phyloP scores from a whole-genome alignment of 2,329 filamentous ascomycete genomes.

The Cordyceps fumosorosea region DNA sequence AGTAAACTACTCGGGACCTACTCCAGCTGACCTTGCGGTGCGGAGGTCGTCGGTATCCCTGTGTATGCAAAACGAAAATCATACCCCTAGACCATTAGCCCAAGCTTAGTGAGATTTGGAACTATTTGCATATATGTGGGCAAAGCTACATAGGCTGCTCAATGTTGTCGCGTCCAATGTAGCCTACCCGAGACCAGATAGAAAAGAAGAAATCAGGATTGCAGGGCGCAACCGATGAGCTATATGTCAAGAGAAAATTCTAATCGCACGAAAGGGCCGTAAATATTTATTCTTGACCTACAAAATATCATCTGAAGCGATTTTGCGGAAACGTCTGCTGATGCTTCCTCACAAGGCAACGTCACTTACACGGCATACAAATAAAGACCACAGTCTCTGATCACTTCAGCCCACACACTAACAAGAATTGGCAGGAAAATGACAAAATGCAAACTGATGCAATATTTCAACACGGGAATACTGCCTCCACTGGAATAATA shows the following conservation, averaged over 20 bases:
- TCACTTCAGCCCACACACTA: not conserved
- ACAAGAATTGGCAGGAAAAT: not conserved
- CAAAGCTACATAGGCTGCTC: not conserved
- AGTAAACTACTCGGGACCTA: constrained; percentile 10
- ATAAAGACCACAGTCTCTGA: too few species aligned
- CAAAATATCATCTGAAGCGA: too few species aligned
- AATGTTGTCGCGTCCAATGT: not conserved
- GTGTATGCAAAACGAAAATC: constrained; percentile 14
- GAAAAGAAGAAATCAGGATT: not conserved
- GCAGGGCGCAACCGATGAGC: not conserved
- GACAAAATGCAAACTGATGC: not conserved
- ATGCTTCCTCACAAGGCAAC: too few species aligned
- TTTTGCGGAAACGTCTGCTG: too few species aligned
- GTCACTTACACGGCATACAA: too few species aligned
- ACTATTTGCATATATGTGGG: not conserved
- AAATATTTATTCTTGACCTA: too few species aligned
- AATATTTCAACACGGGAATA: too few species aligned
- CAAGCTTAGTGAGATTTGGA: not conserved
- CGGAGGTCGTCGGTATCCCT: constrained; percentile 13
- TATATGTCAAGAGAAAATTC: too few species aligned
- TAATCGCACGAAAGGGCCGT: too few species aligned
- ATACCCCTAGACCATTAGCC: constrained; percentile 14
- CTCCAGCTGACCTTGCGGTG: constrained; percentile 11
- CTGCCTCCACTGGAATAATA: not conserved
- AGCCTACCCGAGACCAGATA: not conserved